A percentile compares a stretch with the other conserved stretches of the same genome.
phyloP scores from a whole-genome alignment of 352 stramenopile species.

The Phytophthora citricola region DNA sequence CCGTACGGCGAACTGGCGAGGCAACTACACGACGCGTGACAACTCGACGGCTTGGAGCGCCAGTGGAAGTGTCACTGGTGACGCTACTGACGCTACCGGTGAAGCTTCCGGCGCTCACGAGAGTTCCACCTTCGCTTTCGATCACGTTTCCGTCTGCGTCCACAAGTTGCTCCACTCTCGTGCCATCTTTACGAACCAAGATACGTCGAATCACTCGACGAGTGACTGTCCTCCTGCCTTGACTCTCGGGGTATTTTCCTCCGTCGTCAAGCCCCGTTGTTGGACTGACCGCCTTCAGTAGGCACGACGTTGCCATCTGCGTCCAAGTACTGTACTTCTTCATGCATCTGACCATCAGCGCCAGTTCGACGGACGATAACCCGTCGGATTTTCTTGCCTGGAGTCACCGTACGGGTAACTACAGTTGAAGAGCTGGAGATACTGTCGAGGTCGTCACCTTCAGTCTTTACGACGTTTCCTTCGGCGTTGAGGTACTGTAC shows the following conservation, averaged over 20 bases:
- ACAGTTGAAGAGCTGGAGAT: conserved; percentile 8
- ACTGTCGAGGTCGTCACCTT: conserved; percentile 7
- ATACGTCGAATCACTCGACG: conserved; percentile 28
- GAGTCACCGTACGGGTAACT: conserved; percentile 21
- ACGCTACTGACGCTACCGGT: conserved; percentile 29
- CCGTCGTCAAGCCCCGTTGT: conserved; percentile 10
- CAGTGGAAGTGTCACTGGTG: conserved; percentile 28
- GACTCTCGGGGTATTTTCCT: conserved; percentile 7
- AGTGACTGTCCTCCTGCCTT: conserved; percentile 17
- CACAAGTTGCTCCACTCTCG: conserved; percentile 19
- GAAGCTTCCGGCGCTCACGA: conserved; percentile 25
- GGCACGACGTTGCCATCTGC: conserved; percentile 24
- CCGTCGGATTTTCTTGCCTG: conserved; percentile 27
- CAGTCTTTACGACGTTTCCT: conserved; percentile 14
- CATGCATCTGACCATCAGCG: conserved; percentile 21
- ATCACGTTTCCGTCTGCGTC: conserved; percentile 19
- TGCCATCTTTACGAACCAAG: conserved; percentile 23
- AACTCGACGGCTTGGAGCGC: conserved; percentile 20
- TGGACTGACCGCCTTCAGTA: too few species aligned
- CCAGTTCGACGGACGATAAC: conserved; percentile 31
- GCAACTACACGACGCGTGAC: conserved; percentile 34
- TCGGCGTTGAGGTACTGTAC: conserved; percentile 7
- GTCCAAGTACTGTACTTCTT: conserved; percentile 37
- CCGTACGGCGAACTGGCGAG: conserved; percentile 17
- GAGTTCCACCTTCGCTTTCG: conserved; percentile 10